phyloP scores from a whole-genome alignment of 139 green algal genomes.

The Desmodesmus armatus region DNA sequence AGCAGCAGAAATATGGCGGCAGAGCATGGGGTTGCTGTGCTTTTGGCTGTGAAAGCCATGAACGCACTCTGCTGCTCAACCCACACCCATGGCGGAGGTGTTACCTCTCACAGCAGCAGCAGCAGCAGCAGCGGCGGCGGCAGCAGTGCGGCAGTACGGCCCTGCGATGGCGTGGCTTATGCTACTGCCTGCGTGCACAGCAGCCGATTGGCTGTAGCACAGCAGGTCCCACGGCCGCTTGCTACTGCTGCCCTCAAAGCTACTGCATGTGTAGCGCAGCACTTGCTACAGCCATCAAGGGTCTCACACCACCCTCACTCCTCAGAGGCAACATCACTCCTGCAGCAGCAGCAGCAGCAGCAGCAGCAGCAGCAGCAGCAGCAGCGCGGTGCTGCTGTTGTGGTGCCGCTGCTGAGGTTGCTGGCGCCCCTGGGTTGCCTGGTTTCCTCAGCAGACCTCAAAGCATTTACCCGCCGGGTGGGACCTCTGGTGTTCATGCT shows the following conservation, averaged over 20 bases:
- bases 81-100: conserved; percentile 15
- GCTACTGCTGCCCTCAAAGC: not conserved
- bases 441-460: too few relatives aligned
- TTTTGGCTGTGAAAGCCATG: too few relatives aligned
- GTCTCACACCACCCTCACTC: not conserved
- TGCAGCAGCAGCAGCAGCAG: conserved; percentile 1
- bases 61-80: conserved; percentile 35
- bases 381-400: not conserved
- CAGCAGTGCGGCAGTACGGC: not conserved
- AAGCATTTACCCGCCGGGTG: too few relatives aligned
- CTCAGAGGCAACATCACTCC: not conserved
- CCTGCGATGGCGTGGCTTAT: not conserved
- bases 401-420: not conserved
- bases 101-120: not conserved
- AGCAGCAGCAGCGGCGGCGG: not conserved
- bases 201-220: not conserved
- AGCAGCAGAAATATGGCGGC: too few relatives aligned
- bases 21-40: too few relatives aligned
- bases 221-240: not conserved
- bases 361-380: not conserved
- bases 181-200: not conserved
- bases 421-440: not conserved
- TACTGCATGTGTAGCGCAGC: not conserved
- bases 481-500: too few relatives aligned
- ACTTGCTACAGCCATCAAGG: not conserved